Base-by-base conservation (phyloP, 805 yeast genomes). In the Nematodospora valgi region DNA sequence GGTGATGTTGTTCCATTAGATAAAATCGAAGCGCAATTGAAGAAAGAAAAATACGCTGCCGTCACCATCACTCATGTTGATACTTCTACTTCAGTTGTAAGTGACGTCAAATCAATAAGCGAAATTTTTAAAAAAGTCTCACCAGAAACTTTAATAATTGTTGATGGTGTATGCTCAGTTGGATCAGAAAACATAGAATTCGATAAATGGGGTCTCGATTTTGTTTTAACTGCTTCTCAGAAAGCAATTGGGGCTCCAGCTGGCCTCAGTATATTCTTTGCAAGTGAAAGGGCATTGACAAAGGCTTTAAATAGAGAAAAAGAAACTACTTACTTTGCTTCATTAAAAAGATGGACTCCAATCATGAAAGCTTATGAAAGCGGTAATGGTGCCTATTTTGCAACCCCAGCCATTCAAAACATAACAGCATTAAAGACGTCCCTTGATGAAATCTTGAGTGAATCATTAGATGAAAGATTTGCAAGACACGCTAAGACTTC, bases 221-320 rank as follows among this genome's bases (percentile, higher is more conserved):
- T 72, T 48, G 95, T 77, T 27, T 70, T 91, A 44, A 83, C 95
- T 31, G 98, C 95, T 2, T 87, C 97, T 14, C 98, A 89, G 60
- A 91, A 91, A 70, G 98, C 96, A 19, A 68, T 91, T 48, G 96
- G 96, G 35, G 93, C 83, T 19, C 97, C 98, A 35, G 80, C 96
- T 6, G 98, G 98, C 12, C 72, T 91, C 47, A 79, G 91, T 12
- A 74, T 91, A 49, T 78, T 84, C 23, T 74, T 76, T 56, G 79
- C 87, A 13, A 80, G 93, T 17, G 76, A 69, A 37, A 77, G 95
- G 49, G 96, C 95, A 9, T 63, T 88, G 23, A 59, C 62, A 6
- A 76, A 74, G 50, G 82, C 86, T 1, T 58, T 78, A 37, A 47
- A 53, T 12, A 72, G 75, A 53, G 44, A 54, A 32, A 68, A 70